Evolutionary conservation across 75 land plant genomes (phyloP), one percentile per base, ranked within the genome.

Genomic region (Picea sitchensis): DNA sequence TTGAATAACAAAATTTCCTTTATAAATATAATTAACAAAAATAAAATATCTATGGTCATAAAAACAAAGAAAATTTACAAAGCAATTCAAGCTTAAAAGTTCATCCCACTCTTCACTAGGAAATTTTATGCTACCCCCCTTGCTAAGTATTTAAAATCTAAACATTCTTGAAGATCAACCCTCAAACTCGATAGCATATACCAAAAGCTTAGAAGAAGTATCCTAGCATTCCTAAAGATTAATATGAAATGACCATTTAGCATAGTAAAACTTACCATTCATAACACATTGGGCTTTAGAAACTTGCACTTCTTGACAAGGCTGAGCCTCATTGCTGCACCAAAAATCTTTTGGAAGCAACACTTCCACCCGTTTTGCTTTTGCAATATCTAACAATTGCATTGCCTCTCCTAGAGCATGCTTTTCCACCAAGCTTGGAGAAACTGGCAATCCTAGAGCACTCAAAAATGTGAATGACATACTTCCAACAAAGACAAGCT

Each of bases 381-480:
- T 51, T 62, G 92, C 88, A 76, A 78, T 47, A 34, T 82, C 81
- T 15, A 93, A 68, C 14, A 93, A n/a, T 26, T 79, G 72, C 34
- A 21, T 17, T 61, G 85, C 93, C 63, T 81, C 88, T 69, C 79
- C 58, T 30, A 57, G 3, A 57, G 86, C 78, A 77, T 81, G 79
- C 18, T 32, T 69, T 65, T 89, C 89, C 78, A 91, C 75, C 76
- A 86, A 81, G 36, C 44, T 23, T 30, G 59, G 54, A 59, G 90
- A 81, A 59, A 87, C 80, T 26, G 78, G 58, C 14, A 86, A 3
- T 44, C 93, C 96, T 61, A 88, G 61, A 41, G 91, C 90, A 79
- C 84, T 78, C 90, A 93, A 88, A 62, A 93, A 80, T 68, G 86
- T 89, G 81, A 89, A 91, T 7, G 87, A 82, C 81, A 89, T 79